Evolutionary conservation across 768 basidiomycete genomes (phyloP).

Genomic region (Calocera viscosa): DNA sequence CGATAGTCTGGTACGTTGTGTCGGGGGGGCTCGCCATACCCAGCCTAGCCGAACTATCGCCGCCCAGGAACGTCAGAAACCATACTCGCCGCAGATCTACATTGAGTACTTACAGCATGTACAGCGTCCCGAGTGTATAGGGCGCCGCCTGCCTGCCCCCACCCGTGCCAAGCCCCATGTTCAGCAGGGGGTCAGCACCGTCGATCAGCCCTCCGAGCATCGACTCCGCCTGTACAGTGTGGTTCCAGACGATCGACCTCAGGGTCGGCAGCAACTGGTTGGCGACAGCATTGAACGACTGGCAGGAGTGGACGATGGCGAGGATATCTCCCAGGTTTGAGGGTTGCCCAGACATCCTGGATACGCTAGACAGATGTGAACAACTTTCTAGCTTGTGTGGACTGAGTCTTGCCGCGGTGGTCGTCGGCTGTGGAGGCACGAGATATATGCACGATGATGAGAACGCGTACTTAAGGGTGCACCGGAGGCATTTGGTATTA

Average conservation of each 20-base stretch:
- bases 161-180: background rate
- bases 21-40: slow-evolving; percentile 28
- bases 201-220: background rate
- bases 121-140: background rate
- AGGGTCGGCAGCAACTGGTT: background rate
- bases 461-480: slow-evolving; percentile 6
- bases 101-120: background rate
- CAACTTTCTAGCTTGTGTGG: background rate
- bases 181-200: background rate
- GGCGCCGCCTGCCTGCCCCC: background rate
- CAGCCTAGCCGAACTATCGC: slow-evolving; percentile 47
- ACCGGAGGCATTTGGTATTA: background rate
- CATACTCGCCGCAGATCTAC: slow-evolving; percentile 8
- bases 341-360: background rate
- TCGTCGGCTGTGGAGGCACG: background rate
- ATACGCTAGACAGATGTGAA: background rate
- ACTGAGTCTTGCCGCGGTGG: background rate
- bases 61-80: background rate
- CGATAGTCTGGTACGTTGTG: slow-evolving; percentile 36
- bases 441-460: background rate
- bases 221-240: background rate
- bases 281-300: background rate
- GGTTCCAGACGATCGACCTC: background rate
- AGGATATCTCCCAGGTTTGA: background rate
- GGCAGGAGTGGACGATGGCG: background rate